These are phyloP conservation scores for Plasmodium vivax DNA, from an alignment of 169 alveolate genomes.

Conservation along the genomic window DNA sequence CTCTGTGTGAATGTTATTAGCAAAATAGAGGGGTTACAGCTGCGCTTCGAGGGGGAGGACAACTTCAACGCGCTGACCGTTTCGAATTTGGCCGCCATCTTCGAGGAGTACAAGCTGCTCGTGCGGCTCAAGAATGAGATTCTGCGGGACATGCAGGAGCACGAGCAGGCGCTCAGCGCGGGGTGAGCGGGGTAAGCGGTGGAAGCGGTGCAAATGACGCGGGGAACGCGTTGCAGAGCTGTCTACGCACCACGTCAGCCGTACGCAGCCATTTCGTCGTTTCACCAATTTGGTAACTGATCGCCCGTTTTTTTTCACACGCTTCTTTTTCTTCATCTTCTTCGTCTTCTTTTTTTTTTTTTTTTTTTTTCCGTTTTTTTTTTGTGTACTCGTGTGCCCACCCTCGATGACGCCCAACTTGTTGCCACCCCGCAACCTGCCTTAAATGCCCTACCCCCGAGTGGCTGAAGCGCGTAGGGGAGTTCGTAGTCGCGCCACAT, in stretches of 20 bases:
- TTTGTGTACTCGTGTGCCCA: background rate
- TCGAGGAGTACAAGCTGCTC: slow-evolving; percentile 63
- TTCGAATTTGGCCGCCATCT: slow-evolving; percentile 7
- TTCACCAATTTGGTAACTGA: background rate
- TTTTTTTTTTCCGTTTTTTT: no score
- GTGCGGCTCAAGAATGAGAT: slow-evolving; percentile 48
- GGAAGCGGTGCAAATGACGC: background rate
- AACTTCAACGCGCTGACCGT: slow-evolving; percentile 23
- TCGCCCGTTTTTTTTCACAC: background rate
- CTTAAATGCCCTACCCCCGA: background rate
- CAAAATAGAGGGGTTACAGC: slow-evolving; percentile 32
- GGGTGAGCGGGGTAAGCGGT: background rate
- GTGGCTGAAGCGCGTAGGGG: background rate
- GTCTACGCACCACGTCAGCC: background rate
- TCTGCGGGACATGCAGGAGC: slow-evolving; percentile 36
- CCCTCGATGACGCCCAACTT: background rate
- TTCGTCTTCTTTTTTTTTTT: no score
- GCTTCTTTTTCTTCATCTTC: no score
- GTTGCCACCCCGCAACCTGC: background rate
- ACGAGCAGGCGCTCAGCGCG: background rate
- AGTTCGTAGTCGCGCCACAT: background rate
- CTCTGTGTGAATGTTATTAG: slow-evolving; percentile 6
- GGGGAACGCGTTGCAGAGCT: background rate
- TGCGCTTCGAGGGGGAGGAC: slow-evolving; percentile 21
- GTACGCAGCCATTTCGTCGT: background rate